Evolutionary conservation across 176 grass and related monocot species (phyloP).

Genomic region (Alopecurus myosuroides): DNA sequence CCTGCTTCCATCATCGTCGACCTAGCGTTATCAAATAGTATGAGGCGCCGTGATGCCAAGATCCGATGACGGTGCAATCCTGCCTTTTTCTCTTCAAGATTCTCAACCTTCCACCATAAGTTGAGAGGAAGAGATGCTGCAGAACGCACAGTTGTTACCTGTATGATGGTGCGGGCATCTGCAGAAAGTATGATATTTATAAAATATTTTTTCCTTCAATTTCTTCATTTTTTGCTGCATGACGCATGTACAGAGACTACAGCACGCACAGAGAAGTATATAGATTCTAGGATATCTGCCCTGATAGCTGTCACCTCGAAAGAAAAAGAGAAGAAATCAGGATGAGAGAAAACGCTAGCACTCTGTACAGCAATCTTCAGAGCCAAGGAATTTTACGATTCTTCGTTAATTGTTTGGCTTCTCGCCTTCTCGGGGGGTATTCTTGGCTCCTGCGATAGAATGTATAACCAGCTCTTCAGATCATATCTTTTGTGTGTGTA

Average conservation of each 20-base stretch:
- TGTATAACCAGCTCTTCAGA: neutral
- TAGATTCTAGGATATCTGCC: constrained; percentile 27
- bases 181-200: constrained; percentile 7
- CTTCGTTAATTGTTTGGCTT: constrained; percentile 22
- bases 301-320: constrained; percentile 13
- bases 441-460: constrained; percentile 4
- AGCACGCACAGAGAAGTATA: constrained; percentile 3
- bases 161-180: constrained; percentile 36
- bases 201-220: neutral
- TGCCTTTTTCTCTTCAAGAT: constrained; percentile 22
- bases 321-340: neutral
- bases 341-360: constrained; percentile 13
- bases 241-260: constrained; percentile 33
- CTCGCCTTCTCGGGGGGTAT: constrained; percentile 27
- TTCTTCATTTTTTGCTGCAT: constrained; percentile 4
- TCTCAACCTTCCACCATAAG: neutral
- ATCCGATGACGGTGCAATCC: constrained; percentile 32
- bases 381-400: constrained; percentile 34
- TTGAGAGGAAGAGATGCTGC: constrained; percentile 15
- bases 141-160: constrained; percentile 23
- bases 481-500: neutral
- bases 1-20: constrained; percentile 23
- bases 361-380: constrained; percentile 35
- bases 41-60: constrained; percentile 28
- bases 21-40: constrained; percentile 40